A percentile compares a stretch with the other conserved stretches of the same genome.
These are phyloP conservation scores for Poteriospumella lacustris DNA, from an alignment of 108 stramenopile species.

Conservation along the genomic window DNA sequence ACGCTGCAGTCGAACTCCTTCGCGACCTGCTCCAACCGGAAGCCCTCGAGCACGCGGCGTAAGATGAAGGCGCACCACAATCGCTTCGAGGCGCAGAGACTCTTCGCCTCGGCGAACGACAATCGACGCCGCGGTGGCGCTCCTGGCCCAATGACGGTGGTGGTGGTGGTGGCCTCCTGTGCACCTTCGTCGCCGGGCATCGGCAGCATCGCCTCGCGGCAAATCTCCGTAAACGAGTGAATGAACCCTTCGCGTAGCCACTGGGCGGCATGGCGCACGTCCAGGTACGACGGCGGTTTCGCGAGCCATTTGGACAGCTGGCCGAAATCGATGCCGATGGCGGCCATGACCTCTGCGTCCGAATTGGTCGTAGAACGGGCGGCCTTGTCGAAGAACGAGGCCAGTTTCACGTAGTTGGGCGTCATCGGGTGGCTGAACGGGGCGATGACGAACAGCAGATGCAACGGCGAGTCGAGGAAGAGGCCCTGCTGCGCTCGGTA, in stretches of 20 bases:
- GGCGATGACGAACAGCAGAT: slow-evolving; percentile 3
- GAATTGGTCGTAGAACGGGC: too few species aligned
- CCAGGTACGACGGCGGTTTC: too few species aligned
- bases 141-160: not conserved
- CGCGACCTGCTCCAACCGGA: not conserved
- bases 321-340: too few species aligned
- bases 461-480: not conserved
- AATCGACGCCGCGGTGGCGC: not conserved
- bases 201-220: not conserved
- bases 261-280: not conserved
- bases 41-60: not conserved
- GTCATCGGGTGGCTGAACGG: not conserved
- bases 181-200: not conserved
- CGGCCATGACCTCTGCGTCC: too few species aligned
- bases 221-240: not conserved
- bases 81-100: not conserved
- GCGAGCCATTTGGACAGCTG: too few species aligned
- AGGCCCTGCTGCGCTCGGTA: not conserved
- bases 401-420: not conserved
- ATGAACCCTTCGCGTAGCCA: not conserved
- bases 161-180: not conserved
- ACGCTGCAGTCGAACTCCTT: not conserved
- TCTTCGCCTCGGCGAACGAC: not conserved
- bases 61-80: not conserved
- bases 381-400: not conserved